Evolutionary conservation across 768 basidiomycete genomes (phyloP).

Genomic region (Mycena galericulata): DNA sequence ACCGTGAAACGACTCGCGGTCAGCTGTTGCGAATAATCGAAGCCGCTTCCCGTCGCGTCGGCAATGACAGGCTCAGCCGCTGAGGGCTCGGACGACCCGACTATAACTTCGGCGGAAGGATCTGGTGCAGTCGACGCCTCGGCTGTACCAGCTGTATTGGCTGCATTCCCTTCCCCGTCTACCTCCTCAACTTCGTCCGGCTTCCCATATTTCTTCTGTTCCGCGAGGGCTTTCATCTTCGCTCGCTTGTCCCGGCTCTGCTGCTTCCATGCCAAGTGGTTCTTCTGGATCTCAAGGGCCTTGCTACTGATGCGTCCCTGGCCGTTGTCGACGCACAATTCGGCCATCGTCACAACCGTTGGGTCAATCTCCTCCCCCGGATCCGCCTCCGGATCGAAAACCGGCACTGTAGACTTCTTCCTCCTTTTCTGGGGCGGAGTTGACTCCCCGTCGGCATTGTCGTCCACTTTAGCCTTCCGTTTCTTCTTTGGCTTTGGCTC

Average conservation of each 20-base stretch:
- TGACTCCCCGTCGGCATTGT: slow-evolving; percentile 6
- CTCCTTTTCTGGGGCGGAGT: slow-evolving; percentile 13
- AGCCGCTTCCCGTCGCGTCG: slow-evolving; percentile 68
- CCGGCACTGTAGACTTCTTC: slow-evolving; percentile 59
- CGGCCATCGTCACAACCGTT: slow-evolving; percentile 86
- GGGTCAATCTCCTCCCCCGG: slow-evolving; percentile 86
- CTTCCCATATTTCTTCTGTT: slow-evolving; percentile 81
- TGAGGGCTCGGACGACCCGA: slow-evolving; percentile 16
- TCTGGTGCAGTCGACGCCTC: slow-evolving; percentile 15
- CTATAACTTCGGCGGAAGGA: slow-evolving; percentile 8
- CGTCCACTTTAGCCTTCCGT: slow-evolving; percentile 11
- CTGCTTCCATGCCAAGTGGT: slow-evolving; percentile 79
- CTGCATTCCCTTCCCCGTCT: slow-evolving; percentile 42
- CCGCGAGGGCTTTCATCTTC: slow-evolving; percentile 71
- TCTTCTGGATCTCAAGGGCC: slow-evolving; percentile 75
- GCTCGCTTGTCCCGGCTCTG: slow-evolving; percentile 75
- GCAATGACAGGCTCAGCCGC: slow-evolving; percentile 38
- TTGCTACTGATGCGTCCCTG: slow-evolving; percentile 85
- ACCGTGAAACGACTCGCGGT: slow-evolving; percentile 82
- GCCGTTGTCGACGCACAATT: slow-evolving; percentile 81
- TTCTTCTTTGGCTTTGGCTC: slow-evolving; percentile 18
- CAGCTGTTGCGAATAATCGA: slow-evolving; percentile 77
- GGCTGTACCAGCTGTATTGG: slow-evolving; percentile 21
- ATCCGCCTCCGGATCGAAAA: slow-evolving; percentile 68
- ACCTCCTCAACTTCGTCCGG: slow-evolving; percentile 62